Percentiles rank a stretch among this genome's conserved stretches.
Evolutionary conservation across 192 early-diverging fungal genomes (phyloP).

Genomic region (Gamsiella multidivaricata): DNA sequence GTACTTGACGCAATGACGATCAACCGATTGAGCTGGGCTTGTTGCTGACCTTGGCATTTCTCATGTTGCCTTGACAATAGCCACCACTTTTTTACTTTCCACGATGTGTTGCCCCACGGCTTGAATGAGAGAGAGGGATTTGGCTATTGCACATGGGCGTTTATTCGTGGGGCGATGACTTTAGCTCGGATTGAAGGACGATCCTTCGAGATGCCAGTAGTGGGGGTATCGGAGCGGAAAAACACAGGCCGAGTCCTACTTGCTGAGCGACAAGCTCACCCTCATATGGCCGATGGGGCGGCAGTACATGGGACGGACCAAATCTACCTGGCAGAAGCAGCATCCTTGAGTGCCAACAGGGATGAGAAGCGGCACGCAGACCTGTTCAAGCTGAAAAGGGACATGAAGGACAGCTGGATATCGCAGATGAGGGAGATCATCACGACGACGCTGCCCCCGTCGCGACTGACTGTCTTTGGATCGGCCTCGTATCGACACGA

Average conservation of each 20-base stretch:
- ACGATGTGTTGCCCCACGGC: background rate
- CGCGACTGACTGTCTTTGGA: conserved; percentile 2
- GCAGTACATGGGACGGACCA: background rate
- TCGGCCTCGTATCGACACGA: background rate
- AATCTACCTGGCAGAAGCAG: conserved; percentile 4
- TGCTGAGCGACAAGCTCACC: conserved; percentile 2
- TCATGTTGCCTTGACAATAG: too few relatives aligned
- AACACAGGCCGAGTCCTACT: conserved; percentile 2
- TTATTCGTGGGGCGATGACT: conserved; percentile 14
- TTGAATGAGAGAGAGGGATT: conserved; percentile 16
- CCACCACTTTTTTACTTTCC: too few relatives aligned
- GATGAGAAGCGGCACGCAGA: background rate
- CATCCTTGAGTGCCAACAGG: background rate
- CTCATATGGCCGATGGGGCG: conserved; percentile 9
- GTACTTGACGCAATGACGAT: too few relatives aligned
- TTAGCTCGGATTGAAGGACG: conserved; percentile 1
- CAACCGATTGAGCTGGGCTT: too few relatives aligned
- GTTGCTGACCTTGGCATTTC: too few relatives aligned
- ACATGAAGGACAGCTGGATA: background rate
- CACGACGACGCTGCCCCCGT: background rate
- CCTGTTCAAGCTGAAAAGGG: conserved; percentile 12
- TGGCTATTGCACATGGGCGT: conserved; percentile 4
- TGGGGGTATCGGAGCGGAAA: conserved; percentile 3
- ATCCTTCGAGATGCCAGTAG: conserved; percentile 10
- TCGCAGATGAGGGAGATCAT: conserved; percentile 6